Conservation (phyloP, 1,139 yeast species). For the Blastobotrys buckinghamii region DNA sequence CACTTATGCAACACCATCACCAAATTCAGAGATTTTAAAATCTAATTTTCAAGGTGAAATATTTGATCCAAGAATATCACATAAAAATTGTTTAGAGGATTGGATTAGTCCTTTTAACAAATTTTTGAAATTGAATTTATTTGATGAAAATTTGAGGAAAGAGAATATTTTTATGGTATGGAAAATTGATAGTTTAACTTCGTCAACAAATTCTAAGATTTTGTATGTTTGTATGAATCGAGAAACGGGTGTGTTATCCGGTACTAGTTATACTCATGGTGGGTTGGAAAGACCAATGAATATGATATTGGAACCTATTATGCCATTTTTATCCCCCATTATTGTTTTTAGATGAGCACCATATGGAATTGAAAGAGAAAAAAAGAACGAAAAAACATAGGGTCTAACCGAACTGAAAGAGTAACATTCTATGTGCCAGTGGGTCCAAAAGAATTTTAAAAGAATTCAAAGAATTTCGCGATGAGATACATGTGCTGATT, state of each 20-base stretch:
- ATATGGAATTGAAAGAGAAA: too few species aligned
- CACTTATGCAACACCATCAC: background rate
- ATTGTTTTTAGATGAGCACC: background rate
- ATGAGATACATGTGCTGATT: too few species aligned
- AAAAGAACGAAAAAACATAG: too few species aligned
- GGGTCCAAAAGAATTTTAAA: too few species aligned
- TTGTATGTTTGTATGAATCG: conserved; percentile 1
- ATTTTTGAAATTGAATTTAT: background rate
- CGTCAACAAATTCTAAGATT: background rate
- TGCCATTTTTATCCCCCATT: background rate
- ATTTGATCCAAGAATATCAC: conserved; percentile 4
- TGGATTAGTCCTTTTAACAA: conserved; percentile 3
- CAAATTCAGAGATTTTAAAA: background rate
- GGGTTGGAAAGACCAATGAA: background rate
- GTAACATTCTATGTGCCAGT: too few species aligned
- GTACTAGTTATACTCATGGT: background rate
- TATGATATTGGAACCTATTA: background rate
- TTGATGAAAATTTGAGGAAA: background rate
- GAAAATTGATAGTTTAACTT: too few species aligned
- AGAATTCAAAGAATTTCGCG: too few species aligned
- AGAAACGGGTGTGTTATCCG: background rate
- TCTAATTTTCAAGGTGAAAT: conserved; percentile 5
- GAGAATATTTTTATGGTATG: conserved; percentile 1
- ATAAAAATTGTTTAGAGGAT: background rate
- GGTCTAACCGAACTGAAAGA: too few species aligned